Evolutionary conservation across 495 filamentous ascomycete species (phyloP), one percentile per base, ranked within the genome.

Genomic region (Aspergillus sparsus): DNA sequence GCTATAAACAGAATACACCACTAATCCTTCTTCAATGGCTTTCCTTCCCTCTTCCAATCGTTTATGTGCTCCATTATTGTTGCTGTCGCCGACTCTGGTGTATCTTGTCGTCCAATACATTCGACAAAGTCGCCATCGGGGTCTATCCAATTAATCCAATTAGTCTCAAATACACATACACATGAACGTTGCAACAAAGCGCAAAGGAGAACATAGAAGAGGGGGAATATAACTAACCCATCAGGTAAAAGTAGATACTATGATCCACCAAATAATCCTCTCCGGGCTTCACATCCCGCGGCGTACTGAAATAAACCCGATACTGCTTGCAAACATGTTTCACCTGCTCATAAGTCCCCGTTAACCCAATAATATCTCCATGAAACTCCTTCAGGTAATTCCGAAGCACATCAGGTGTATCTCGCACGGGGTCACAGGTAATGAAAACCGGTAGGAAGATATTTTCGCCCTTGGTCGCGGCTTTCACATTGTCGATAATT

Each of bases 201-300:
- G n/a, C 10, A 21, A 47, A 21, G 9, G 45, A 11, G 1, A 41
- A 2, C 1, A 41, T 1, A 41, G n/a, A 18, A 39, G 21, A 36
- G 2, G 52, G 44, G 41, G 39, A 47, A 53, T 41, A 16, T 2
- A 18, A 77, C 83, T 73, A 75, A 88, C 86, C 87, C 94, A 98
- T 98, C 61, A 98, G 75, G 72, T 98, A 98, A 69, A 98, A 98
- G 80, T 98, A 98, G 62, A 98, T 98, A 69, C 91, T 96, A 77
- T 98, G 94, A 76, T 98, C 94, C 41, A 98, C 94, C 62, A 98
- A 74, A 75, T 98, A 98, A 73, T 98, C 94, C 79, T 96, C 90
- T 8, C 92, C 94, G 2, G 91, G 86, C 79, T 93, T 86, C 49
- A 97, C 90, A 60, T 92, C 80, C 62, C 80, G 77, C 63, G 94